Percentiles rank a stretch among this genome's conserved stretches.
Evolutionary conservation across 1,139 yeast species (phyloP).

Genomic region (Groenewaldozyma auringiensis): DNA sequence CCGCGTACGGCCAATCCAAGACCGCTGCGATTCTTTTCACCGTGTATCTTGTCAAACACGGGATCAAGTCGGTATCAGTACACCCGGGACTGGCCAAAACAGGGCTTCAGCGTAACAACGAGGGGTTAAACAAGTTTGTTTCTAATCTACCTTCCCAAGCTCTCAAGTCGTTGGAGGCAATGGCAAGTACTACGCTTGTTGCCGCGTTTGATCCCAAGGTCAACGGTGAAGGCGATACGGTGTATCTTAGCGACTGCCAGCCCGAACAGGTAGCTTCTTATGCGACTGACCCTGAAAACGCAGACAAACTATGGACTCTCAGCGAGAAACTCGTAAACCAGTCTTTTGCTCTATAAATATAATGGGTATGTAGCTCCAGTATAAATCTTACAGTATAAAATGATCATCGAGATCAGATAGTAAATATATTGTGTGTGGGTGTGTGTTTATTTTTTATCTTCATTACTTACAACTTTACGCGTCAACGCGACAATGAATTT

Average conservation of each 20-base stretch:
- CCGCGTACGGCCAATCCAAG: slow-evolving; percentile 26
- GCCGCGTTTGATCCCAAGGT: slow-evolving; percentile 5
- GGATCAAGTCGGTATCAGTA: slow-evolving; percentile 55
- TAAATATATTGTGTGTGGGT: too few relatives aligned
- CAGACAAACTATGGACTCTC: slow-evolving; percentile 6
- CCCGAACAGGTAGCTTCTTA: background rate
- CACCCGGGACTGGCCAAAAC: slow-evolving; percentile 69
- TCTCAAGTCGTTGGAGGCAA: slow-evolving; percentile 1
- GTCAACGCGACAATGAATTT: slow-evolving; percentile 4
- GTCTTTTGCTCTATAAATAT: background rate
- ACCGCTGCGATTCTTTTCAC: slow-evolving; percentile 10
- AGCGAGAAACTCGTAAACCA: slow-evolving; percentile 4
- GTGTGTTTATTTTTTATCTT: too few relatives aligned
- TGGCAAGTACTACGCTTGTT: slow-evolving; percentile 5
- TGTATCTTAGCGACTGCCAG: slow-evolving; percentile 5
- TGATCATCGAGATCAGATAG: too few relatives aligned
- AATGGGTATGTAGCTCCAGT: too few relatives aligned
- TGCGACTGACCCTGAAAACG: slow-evolving; percentile 5
- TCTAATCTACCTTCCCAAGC: background rate
- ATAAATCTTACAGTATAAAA: too few relatives aligned
- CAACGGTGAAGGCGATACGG: slow-evolving; percentile 2
- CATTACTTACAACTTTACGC: too few relatives aligned
- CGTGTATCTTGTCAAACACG: slow-evolving; percentile 33
- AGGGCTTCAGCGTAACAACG: background rate
- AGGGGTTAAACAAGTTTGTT: background rate